These are phyloP conservation scores for Capsella rubella DNA, from an alignment of 441 rosid genomes.

Conservation along the genomic window DNA sequence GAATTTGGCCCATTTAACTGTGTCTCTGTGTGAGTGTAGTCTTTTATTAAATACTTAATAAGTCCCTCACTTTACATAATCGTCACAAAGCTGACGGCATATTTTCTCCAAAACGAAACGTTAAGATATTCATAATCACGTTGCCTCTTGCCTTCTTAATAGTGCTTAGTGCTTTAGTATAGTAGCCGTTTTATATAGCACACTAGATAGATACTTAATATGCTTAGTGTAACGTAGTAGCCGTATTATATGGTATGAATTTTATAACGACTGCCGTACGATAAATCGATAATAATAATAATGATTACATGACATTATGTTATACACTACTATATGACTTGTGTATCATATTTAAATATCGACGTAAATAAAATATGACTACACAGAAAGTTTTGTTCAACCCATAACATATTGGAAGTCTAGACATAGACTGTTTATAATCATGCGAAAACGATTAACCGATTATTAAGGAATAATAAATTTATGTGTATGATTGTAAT, in stretches of 20 bases:
- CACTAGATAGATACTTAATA: constrained; percentile 6
- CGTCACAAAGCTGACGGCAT: constrained; percentile 43
- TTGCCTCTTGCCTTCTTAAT: background rate
- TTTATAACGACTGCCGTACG: constrained; percentile 9
- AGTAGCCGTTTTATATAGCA: constrained; percentile 22
- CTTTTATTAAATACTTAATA: constrained; percentile 23
- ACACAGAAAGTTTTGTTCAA: constrained; percentile 9
- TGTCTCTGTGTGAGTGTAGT: constrained; percentile 8
- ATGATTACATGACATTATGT: background rate
- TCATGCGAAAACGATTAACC: constrained; percentile 12
- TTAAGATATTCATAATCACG: constrained; percentile 12
- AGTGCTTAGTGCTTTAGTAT: background rate
- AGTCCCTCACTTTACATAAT: constrained; percentile 33
- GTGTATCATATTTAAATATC: background rate
- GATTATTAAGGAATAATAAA: background rate
- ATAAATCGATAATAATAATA: background rate
- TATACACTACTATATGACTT: background rate
- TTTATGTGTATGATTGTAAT: too few relatives aligned
- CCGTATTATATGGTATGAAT: constrained; percentile 17
- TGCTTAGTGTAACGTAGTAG: constrained; percentile 3
- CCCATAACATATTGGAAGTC: background rate
- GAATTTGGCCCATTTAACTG: constrained; percentile 25
- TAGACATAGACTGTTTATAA: constrained; percentile 5
- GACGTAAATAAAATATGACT: constrained; percentile 5
- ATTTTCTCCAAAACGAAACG: constrained; percentile 10